Percentiles rank a stretch among this genome's conserved stretches.
Evolutionary conservation across 148 eudicot species (phyloP).

Genomic region (Rhododendron molle): DNA sequence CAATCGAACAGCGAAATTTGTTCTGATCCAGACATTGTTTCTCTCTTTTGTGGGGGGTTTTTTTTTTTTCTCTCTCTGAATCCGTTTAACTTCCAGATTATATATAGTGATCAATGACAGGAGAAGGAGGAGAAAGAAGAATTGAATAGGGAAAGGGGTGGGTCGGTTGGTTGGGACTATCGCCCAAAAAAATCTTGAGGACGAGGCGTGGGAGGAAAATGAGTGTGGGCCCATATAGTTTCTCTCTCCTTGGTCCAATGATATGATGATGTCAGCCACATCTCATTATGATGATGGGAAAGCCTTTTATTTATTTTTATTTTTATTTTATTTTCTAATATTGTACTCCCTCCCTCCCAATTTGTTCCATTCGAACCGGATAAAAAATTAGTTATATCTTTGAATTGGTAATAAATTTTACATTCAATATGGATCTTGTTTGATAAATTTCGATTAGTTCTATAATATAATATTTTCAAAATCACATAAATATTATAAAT

Average conservation of each 20-base stretch:
- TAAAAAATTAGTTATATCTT: too few species aligned
- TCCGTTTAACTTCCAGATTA: neutral
- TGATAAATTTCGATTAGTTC: too few species aligned
- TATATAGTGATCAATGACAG: neutral
- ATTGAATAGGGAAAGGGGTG: neutral
- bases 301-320: too few species aligned
- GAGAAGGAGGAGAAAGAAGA: neutral
- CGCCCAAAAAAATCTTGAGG: neutral
- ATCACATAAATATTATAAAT: too few species aligned
- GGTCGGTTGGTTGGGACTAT: constrained; percentile 1
- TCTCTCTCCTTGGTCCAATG: neutral
- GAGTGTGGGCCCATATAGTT: neutral
- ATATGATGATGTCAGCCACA: constrained; percentile 7
- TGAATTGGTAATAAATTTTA: too few species aligned
- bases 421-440: too few species aligned
- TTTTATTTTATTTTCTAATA: too few species aligned
- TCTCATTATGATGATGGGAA: constrained; percentile 5
- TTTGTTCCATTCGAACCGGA: too few species aligned
- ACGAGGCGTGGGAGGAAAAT: constrained; percentile 4
- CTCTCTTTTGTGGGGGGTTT: neutral
- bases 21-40: constrained; percentile 17
- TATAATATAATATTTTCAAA: too few species aligned
- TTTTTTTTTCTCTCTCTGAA: neutral
- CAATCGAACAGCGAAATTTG: constrained; percentile 6
- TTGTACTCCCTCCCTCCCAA: too few species aligned